A percentile compares a stretch with the other conserved stretches of the same genome.
Evolutionary conservation across 257 asterid genomes (phyloP).

Genomic region (Lycium barbarum): DNA sequence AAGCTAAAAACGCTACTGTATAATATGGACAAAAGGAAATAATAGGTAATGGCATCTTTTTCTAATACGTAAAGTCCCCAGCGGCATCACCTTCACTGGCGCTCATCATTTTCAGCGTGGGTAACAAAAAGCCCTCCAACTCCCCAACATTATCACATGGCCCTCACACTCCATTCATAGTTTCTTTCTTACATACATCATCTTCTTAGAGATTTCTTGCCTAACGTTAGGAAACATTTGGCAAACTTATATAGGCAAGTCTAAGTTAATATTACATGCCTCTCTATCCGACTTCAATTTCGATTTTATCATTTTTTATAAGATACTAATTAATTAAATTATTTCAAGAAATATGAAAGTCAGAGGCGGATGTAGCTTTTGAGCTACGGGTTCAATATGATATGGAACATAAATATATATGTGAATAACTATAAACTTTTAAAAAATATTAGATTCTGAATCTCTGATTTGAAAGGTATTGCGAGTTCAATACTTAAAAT

Average conservation of each 20-base stretch:
- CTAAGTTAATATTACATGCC: background rate
- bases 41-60: background rate
- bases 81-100: constrained; percentile 16
- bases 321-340: background rate
- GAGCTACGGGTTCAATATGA: background rate
- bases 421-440: too few relatives aligned
- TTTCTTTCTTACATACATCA: constrained; percentile 18
- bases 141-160: constrained; percentile 32
- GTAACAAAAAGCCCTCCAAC: constrained; percentile 5
- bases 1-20: too few relatives aligned
- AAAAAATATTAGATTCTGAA: too few relatives aligned
- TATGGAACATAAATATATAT: too few relatives aligned
- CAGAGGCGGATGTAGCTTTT: background rate
- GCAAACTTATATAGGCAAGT: background rate
- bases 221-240: constrained; percentile 24
- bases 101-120: constrained; percentile 32
- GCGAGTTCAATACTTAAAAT: too few relatives aligned
- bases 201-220: constrained; percentile 18
- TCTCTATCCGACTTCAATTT: background rate
- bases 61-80: constrained; percentile 4
- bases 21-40: too few relatives aligned
- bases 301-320: too few relatives aligned
- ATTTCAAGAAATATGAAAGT: background rate
- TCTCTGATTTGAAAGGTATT: too few relatives aligned
- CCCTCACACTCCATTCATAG: constrained; percentile 18